Evolutionary conservation across 495 filamentous ascomycete species (phyloP).

Genomic region (Thermothielavioides terrestris): DNA sequence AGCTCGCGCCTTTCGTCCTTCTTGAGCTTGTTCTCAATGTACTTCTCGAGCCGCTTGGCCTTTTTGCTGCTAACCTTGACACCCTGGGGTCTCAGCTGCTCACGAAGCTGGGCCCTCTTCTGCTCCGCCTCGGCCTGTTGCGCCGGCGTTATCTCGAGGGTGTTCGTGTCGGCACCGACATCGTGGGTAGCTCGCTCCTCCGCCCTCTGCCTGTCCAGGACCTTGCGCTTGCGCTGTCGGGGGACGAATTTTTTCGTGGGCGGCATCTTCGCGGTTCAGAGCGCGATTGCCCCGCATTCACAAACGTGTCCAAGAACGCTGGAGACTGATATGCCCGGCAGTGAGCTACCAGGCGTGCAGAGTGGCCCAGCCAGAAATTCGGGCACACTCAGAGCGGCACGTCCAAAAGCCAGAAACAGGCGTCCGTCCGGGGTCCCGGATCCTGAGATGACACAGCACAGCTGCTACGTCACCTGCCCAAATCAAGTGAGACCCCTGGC

Average conservation of each 20-base stretch:
- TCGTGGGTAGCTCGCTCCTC: constrained; percentile 30
- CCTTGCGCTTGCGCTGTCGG: constrained; percentile 71
- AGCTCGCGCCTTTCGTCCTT: constrained; percentile 89
- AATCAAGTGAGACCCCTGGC: too few species aligned
- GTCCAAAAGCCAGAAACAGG: too few species aligned
- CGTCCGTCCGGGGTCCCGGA: too few species aligned
- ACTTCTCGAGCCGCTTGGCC: constrained; percentile 89
- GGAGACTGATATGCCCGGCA: too few species aligned
- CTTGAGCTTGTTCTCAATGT: constrained; percentile 90
- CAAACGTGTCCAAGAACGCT: too few species aligned
- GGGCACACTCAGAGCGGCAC: too few species aligned
- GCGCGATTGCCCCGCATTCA: neutral
- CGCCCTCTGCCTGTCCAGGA: constrained; percentile 46
- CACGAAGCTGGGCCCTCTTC: constrained; percentile 46
- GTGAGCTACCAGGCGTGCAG: too few species aligned
- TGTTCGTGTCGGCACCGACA: constrained; percentile 54
- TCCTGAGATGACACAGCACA: too few species aligned
- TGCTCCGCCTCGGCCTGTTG: constrained; percentile 60
- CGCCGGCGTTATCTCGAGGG: constrained; percentile 57
- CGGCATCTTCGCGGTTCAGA: constrained; percentile 38
- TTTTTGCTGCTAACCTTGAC: constrained; percentile 84
- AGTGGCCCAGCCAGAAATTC: too few species aligned
- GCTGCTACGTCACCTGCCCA: too few species aligned
- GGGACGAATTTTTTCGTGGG: constrained; percentile 54
- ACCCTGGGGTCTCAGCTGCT: constrained; percentile 60